Evolutionary conservation across 441 rosid species (phyloP), one percentile per base, ranked within the genome.

Genomic region (Omphalea diandra): DNA sequence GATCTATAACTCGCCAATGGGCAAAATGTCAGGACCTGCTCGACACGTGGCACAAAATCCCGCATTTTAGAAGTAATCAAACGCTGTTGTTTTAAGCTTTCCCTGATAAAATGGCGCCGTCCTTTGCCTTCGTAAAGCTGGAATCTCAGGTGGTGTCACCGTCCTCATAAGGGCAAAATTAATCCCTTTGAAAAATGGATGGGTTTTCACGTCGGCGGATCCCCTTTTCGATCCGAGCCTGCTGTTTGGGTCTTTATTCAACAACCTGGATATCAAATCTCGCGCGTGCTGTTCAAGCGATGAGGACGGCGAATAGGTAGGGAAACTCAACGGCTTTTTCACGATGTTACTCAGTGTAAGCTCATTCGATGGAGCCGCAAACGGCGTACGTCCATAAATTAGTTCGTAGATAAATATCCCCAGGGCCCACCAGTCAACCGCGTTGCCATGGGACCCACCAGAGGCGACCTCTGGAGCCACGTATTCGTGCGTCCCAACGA

Each of bases 351-450:
- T 88, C 74, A 94, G 90, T 18, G 92, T 91, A 18, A 83, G 84
- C 43, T 91, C 89, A 54, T 88, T 76, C 55, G 75, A 82, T 50
- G 80, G 75, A 8, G 93, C 90, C 15, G 83, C 83, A 63, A 94
- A 94, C 47, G 98, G 97, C 26, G 97, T 88, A 44, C 67, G 67
- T 0, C 98, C 97, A 66, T 88, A 88, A 58, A 88, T 61, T 85
- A 91, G 79, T 80, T 94, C 97, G 83, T 94, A 88, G 41, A 89
- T 74, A 29, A 94, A 73, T 59, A 94, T 80, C 2, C 98, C 97
- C 0, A 94, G 79, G 35, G 97, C 94, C 98, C 98, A 91, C 98
- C 97, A 94, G 71, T 94, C 97, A 61, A 94, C 96, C 15, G 93
- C 87, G 83, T 87, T 88, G 54, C 90, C 96, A 77, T 92, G 98